Evolutionary conservation across 2,329 filamentous ascomycete genomes (phyloP).

Genomic region (Exserohilum turcica): DNA sequence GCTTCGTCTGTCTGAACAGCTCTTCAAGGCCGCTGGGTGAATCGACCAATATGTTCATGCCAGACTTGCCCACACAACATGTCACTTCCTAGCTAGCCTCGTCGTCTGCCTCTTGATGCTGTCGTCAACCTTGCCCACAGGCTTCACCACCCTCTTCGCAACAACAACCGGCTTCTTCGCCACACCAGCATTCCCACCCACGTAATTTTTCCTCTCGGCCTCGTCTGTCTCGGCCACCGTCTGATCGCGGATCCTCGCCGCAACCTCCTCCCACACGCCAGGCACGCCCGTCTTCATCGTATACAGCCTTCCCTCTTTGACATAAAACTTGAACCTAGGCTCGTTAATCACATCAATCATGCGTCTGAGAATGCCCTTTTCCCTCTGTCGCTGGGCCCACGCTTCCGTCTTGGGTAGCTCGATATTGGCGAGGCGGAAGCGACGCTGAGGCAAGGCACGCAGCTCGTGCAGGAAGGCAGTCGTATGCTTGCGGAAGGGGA

Average conservation of each 20-base stretch:
- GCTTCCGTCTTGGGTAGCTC: conserved; percentile 33
- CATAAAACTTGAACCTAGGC: conserved; percentile 43
- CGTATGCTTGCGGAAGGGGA: conserved; percentile 39
- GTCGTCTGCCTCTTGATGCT: conserved; percentile 36
- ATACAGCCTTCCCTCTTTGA: conserved; percentile 40
- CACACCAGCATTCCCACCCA: background rate
- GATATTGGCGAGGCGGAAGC: conserved; percentile 41
- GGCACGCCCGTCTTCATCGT: conserved; percentile 41
- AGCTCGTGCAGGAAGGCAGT: conserved; percentile 39
- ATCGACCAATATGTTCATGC: too few species aligned
- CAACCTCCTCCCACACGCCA: conserved; percentile 45
- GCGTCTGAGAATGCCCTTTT: conserved; percentile 24
- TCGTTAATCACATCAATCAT: conserved; percentile 35
- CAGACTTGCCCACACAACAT: too few species aligned
- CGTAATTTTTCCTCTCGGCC: background rate
- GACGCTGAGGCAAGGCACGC: conserved; percentile 35
- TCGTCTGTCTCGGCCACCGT: conserved; percentile 15
- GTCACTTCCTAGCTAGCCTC: conserved; percentile 4
- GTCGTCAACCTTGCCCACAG: conserved; percentile 2
- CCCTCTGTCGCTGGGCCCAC: conserved; percentile 25
- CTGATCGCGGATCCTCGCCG: conserved; percentile 35
- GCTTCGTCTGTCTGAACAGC: too few species aligned
- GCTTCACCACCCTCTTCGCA: conserved; percentile 1
- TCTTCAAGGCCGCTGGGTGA: too few species aligned
- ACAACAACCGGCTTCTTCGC: conserved; percentile 6